phyloP scores from a whole-genome alignment of 2,329 filamentous ascomycete species.

The Penicillium sp. region DNA sequence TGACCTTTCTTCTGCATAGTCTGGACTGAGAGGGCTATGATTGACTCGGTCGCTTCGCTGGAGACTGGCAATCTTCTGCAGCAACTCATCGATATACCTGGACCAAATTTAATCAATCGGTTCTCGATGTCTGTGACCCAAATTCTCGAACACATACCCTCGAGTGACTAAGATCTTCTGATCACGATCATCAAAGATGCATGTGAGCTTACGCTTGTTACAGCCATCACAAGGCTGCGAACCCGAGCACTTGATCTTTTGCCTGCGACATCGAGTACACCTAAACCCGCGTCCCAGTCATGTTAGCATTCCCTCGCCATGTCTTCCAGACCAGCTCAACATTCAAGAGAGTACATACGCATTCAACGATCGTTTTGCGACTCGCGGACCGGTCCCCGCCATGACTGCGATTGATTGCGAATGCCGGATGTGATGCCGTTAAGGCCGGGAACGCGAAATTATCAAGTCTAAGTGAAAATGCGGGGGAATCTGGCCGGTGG shows the following conservation, averaged over 20 bases:
- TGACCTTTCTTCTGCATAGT: conserved; percentile 16
- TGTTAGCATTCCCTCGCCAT: neutral
- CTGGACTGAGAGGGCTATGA: conserved; percentile 22
- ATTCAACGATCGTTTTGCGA: conserved; percentile 39
- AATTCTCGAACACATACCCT: conserved; percentile 36
- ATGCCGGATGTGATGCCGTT: conserved; percentile 5
- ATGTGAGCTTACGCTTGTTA: conserved; percentile 46
- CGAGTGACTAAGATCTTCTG: conserved; percentile 54
- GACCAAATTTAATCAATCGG: neutral
- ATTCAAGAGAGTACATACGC: conserved; percentile 24
- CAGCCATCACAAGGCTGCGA: conserved; percentile 49
- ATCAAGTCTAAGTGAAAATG: conserved; percentile 8
- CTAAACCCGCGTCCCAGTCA: conserved; percentile 28
- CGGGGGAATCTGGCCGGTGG: conserved; percentile 11
- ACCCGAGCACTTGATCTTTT: conserved; percentile 52
- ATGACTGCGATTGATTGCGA: conserved; percentile 11
- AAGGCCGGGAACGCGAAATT: neutral
- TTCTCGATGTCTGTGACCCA: neutral
- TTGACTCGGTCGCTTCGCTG: conserved; percentile 20
- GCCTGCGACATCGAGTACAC: conserved; percentile 49
- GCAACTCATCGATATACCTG: conserved; percentile 43
- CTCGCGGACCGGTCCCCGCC: conserved; percentile 22
- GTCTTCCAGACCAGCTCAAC: neutral
- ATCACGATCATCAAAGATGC: conserved; percentile 50
- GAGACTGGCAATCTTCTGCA: conserved; percentile 32